Conservation (phyloP, 257 asterid species). For the Przewalskia tangutica region DNA sequence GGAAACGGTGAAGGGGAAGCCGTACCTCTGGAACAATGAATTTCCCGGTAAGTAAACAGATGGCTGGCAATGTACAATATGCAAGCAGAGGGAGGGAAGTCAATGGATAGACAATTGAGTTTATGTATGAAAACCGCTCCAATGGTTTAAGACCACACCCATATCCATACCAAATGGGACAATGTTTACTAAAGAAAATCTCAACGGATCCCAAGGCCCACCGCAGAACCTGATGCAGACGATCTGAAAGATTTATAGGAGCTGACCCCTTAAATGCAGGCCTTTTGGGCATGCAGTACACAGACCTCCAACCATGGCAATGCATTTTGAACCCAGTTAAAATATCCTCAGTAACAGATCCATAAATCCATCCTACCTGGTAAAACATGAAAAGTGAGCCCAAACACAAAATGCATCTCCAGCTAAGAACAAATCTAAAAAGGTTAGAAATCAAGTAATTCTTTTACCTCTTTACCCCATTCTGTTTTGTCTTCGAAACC, state of each 20-base stretch:
- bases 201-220: constrained; percentile 37
- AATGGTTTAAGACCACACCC: constrained; percentile 25
- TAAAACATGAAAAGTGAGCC: neutral
- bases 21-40: constrained; percentile 32
- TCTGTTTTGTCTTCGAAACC: constrained; percentile 70
- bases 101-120: constrained; percentile 27
- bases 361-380: constrained; percentile 33
- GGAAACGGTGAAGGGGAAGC: neutral
- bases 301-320: constrained; percentile 31
- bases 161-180: constrained; percentile 35
- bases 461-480: constrained; percentile 65
- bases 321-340: constrained; percentile 34
- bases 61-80: constrained; percentile 33
- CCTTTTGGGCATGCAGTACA: constrained; percentile 25
- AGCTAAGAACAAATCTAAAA: neutral
- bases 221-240: constrained; percentile 29
- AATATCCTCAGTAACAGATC: constrained; percentile 31
- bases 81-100: constrained; percentile 25
- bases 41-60: constrained; percentile 27
- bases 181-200: constrained; percentile 26
- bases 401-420: neutral
- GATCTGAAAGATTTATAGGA: constrained; percentile 33
- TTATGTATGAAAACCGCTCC: constrained; percentile 26
- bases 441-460: neutral
- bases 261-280: constrained; percentile 34